Base-by-base conservation (phyloP, 2,329 filamentous ascomycete genomes). In the Aspergillus viridinutans region DNA sequence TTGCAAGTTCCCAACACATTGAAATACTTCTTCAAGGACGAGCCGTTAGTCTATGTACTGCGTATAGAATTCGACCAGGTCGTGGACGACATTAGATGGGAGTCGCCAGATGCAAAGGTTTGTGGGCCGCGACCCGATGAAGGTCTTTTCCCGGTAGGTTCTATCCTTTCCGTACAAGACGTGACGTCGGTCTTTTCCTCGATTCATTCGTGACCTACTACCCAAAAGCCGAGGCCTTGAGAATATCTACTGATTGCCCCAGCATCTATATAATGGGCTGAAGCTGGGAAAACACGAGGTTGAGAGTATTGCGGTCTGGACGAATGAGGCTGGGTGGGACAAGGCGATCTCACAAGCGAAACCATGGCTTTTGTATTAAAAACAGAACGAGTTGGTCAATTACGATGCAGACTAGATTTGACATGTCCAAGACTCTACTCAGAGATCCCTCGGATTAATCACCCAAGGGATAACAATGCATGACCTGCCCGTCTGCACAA, bases 221-320 rank as follows among this genome's bases (percentile, higher is more conserved):
- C 12, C 17, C 5, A 7, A 14, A 25, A 14, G 1, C 4, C 8
- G 21, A 4, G 42, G 20, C 12, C 2, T 10, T 9, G 35, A 7
- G 26, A 14, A 20, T 50, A 26, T 45, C 56, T 47, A 59, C 47
- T 25, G 21, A 25, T 17, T 21, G 20, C 26, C n/a, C 14, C 43
- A 75, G 73, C 73, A 75, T 59, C 62, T 75, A 14, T 75, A 74
- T 49, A 75, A 75, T 49, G 72, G 64, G 4, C 65, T 73, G 20
- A 74, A 70, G 52, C 52, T 75, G 53, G 73, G 73, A 4, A 71
- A 61, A 45, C 64, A 73, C 3, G 71, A 75, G 55, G 65, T 75
- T 12, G 73, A 75, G 55, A 75, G 72, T 55, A 58, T 74, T 25
- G 67, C 67, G 14, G 64, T 72, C 26, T 75, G 70, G 73, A 69